A percentile compares a stretch with the other conserved stretches of the same genome.
phyloP scores from a whole-genome alignment of 352 stramenopile species.

The Pythium folliculosum region DNA sequence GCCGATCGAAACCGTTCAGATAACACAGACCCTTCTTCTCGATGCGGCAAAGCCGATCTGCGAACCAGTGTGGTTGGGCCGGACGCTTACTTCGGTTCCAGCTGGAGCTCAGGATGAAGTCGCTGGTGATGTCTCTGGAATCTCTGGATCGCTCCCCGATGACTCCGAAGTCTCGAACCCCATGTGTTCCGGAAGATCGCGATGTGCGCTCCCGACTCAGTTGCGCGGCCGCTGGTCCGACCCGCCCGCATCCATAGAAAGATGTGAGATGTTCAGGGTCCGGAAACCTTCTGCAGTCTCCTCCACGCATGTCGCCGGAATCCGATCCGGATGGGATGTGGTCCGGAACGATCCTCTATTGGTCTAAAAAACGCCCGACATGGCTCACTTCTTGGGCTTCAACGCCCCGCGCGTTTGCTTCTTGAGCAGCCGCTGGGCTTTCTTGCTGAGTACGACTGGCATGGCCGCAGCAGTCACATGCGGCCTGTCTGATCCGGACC shows the following conservation, averaged over 20 bases:
- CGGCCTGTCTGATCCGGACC: not conserved
- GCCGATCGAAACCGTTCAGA: conserved; percentile 3
- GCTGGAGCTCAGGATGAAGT: not conserved
- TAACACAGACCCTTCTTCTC: conserved; percentile 4
- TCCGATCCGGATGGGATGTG: not conserved
- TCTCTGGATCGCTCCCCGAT: not conserved
- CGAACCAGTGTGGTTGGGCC: not conserved
- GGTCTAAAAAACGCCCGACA: not conserved
- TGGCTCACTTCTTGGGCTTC: conserved; percentile 22
- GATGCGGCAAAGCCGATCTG: not conserved
- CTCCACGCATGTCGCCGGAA: conserved; percentile 10
- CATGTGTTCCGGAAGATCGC: not conserved
- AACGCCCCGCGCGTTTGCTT: conserved; percentile 13
- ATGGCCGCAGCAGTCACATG: not conserved
- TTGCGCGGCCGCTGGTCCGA: too few species aligned
- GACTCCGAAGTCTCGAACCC: not conserved
- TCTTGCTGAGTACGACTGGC: conserved; percentile 29
- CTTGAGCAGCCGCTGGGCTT: conserved; percentile 29
- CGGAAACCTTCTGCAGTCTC: not conserved
- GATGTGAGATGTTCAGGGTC: not conserved
- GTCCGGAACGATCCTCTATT: conserved; percentile 8
- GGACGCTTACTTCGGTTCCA: not conserved
- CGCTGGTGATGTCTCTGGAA: not conserved
- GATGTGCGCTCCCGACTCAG: not conserved
- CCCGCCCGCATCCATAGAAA: not conserved